Base-by-base conservation (phyloP, 2,329 filamentous ascomycete species). In the Aspergillus tamarii region DNA sequence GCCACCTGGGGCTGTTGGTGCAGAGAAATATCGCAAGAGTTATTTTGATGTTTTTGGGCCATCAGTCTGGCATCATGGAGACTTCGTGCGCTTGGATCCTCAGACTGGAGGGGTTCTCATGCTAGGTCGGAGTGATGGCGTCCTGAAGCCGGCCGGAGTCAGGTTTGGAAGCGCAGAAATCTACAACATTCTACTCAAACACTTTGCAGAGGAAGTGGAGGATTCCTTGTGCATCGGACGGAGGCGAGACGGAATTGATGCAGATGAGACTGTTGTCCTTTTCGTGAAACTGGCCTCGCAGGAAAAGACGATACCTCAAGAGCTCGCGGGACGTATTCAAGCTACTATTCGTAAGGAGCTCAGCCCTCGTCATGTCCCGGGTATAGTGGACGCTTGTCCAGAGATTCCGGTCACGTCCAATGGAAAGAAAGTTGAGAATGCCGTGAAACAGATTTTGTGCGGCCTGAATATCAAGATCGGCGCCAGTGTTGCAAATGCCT, bases 361-460 rank as follows among this genome's bases (percentile, higher is more conserved):
- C 64, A 97, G 92, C 71, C 91, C 93, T 5, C 86, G 95, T 59
- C 95, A 99, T 81, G 93, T 98, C 0, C 94, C 94, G 0, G 90
- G 88, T 0, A 82, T 97, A 0, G 84, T 98, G 21, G 92, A 94
- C 68, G 89, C 91, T 75, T 94, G 91, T 66, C 88, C 89, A 0
- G 93, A 94, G 43, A 95, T 99, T 21, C 95, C 94, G 0, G 89
- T 94, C 69, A 98, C 95, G 19, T 89, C 89, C 2, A 99, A 99
- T 73, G 94, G 94, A 59, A 99, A 99, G 83, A 99, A 98, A 88
- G 92, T 99, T 64, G 94, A 99, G 77, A 93, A 96, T 55, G 92
- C 93, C 0, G 94, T 98, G 7, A 98, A 98, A 83, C 94, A 97
- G 79, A 97, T 98, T 52, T 81, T 99, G 1, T 96, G 92, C 32